Percentiles rank a stretch among this genome's conserved stretches.
Evolutionary conservation across 1,284 basidiomycete species (phyloP).

Genomic region (Mixia osmundae): DNA sequence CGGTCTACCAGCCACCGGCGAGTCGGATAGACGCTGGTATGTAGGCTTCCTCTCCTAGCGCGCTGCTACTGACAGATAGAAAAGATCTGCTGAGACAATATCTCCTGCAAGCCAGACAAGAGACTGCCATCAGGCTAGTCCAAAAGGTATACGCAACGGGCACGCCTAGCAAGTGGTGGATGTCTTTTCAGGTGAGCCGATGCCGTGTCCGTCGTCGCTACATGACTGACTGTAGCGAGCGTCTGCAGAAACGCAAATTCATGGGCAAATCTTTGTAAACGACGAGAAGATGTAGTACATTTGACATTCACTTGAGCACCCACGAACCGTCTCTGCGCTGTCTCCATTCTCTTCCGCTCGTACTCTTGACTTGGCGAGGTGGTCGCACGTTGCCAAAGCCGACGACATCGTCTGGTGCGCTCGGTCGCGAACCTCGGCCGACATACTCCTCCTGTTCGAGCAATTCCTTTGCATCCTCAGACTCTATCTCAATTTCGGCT

Average conservation of each 20-base stretch:
- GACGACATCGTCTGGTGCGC: too few relatives aligned
- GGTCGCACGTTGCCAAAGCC: too few relatives aligned
- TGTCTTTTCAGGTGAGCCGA: slow-evolving; percentile 55
- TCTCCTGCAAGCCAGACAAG: slow-evolving; percentile 75
- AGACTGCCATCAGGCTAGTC: slow-evolving; percentile 60
- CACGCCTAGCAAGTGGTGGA: slow-evolving; percentile 99
- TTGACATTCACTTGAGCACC: too few relatives aligned
- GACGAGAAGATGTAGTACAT: too few relatives aligned
- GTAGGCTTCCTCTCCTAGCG: slow-evolving; percentile 18
- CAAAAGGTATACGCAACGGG: slow-evolving; percentile 60
- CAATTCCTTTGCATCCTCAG: too few relatives aligned
- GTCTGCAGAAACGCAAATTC: slow-evolving; percentile 48
- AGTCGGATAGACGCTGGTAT: slow-evolving; percentile 60
- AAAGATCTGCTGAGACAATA: slow-evolving; percentile 71
- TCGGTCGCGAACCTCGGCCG: too few relatives aligned
- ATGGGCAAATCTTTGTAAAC: slow-evolving; percentile 48
- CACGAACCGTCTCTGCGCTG: too few relatives aligned
- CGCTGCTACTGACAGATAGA: neutral
- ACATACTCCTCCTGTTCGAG: too few relatives aligned
- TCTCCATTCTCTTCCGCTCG: too few relatives aligned
- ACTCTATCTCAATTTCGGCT: too few relatives aligned
- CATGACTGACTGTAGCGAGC: neutral
- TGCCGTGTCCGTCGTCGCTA: neutral
- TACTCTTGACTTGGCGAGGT: too few relatives aligned
- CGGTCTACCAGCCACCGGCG: slow-evolving; percentile 62